Conservation (phyloP, 2,329 filamentous ascomycete species). For the Chalaropsis thielavioides region DNA sequence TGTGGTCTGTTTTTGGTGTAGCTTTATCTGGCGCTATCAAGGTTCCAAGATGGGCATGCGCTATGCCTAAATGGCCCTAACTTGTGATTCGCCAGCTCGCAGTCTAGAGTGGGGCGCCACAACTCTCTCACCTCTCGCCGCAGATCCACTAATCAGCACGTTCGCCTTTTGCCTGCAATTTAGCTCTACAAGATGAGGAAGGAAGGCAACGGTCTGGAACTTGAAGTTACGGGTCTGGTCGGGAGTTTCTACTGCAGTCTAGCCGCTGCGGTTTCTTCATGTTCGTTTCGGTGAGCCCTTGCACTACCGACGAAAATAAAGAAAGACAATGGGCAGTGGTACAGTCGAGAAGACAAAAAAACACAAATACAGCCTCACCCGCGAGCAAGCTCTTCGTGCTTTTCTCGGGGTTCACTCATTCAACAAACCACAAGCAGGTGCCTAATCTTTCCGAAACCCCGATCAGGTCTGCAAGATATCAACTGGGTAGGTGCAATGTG, state of each 20-base stretch:
- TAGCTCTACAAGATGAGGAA: neutral
- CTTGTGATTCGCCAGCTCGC: neutral
- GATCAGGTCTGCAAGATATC: neutral
- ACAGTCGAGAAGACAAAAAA: neutral
- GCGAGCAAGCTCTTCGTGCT: neutral
- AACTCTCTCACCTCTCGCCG: neutral
- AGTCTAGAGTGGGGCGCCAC: neutral
- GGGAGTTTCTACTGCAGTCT: neutral
- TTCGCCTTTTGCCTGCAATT: neutral
- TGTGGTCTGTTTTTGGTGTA: conserved; percentile 2
- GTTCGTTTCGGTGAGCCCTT: neutral
- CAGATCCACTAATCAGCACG: neutral
- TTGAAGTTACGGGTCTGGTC: neutral
- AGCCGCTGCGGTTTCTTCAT: neutral
- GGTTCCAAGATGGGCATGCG: neutral
- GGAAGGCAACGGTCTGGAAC: neutral
- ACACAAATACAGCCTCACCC: neutral
- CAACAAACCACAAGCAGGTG: neutral
- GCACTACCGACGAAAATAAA: neutral
- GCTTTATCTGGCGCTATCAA: neutral
- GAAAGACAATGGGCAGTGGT: neutral
- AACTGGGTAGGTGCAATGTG: neutral
- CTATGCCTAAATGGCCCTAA: neutral
- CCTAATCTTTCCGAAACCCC: conserved; percentile 12
- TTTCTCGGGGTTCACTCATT: conserved; percentile 12